A percentile compares a stretch with the other conserved stretches of the same genome.
These are phyloP conservation scores for Usnea hakonensis DNA, from an alignment of 495 filamentous ascomycete genomes.

Conservation along the genomic window DNA sequence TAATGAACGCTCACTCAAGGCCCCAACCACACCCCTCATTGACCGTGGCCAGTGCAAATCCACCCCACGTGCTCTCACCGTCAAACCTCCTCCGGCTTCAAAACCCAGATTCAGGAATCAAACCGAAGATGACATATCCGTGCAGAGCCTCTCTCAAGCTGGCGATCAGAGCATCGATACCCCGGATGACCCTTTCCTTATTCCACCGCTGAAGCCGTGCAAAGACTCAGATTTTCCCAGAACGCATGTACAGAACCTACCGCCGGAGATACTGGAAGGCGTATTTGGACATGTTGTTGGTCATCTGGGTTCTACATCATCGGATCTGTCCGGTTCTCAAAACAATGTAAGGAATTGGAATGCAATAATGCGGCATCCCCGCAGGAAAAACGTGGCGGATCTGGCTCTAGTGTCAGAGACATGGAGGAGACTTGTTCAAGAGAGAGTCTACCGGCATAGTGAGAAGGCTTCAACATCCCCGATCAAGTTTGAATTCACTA, in stretches of 20 bases:
- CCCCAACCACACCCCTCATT: conserved; percentile 11
- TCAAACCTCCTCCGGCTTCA: conserved; percentile 17
- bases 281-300: conserved; percentile 64
- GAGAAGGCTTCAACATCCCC: conserved; percentile 17
- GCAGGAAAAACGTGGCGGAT: conserved; percentile 57
- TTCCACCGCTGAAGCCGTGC: not conserved
- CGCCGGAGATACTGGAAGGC: conserved; percentile 62
- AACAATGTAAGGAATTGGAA: conserved; percentile 51
- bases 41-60: conserved; percentile 14
- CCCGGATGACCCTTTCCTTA: conserved; percentile 11
- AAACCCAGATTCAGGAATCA: conserved; percentile 17
- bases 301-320: conserved; percentile 50
- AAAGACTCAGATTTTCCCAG: conserved; percentile 13
- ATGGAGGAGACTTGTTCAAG: conserved; percentile 59
- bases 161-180: conserved; percentile 15
- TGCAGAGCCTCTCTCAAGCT: conserved; percentile 19
- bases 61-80: conserved; percentile 15
- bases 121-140: conserved; percentile 26
- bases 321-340: conserved; percentile 37
- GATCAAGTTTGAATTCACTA: not conserved
- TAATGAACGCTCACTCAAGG: conserved; percentile 9
- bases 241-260: conserved; percentile 40
- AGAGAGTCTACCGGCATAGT: conserved; percentile 62
- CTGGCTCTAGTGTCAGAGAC: conserved; percentile 53
- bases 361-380: conserved; percentile 57